Base-by-base conservation (phyloP, 768 basidiomycete species). In the Suillus tomentosus region DNA sequence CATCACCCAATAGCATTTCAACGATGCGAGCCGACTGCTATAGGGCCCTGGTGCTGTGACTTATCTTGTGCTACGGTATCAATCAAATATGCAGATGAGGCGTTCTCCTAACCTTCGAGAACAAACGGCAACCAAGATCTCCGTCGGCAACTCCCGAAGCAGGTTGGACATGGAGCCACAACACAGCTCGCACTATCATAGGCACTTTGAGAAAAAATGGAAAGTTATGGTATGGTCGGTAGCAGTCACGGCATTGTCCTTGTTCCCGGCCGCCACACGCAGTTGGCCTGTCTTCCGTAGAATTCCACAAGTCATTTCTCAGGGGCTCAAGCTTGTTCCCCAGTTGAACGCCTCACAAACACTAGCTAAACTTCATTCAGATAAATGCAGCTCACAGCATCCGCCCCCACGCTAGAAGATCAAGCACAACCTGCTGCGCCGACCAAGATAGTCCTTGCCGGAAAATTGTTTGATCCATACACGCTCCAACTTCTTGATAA, bases 391-490 rank as follows among this genome's bases (percentile, higher is more conserved):
- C 9, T 57, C 22, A 24, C 22, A 24, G 10, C 17, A 40, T 11
- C 5, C 1, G 15, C 15, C 24, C 5, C 58, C n/a, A 5, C 56
- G n/a, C 34, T 60, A 62, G 34, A 62, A 47, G 37, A 2, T 27
- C 27, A 42, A 42, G 24, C 50, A 27, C 39, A 62, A n/a, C 24
- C 58, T 64, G 43, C 61, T 71, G 62, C 66, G 47, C 36, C 17
- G 31, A 64, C 34, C 58, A 60, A 51, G 36, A 22, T 47, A 51
- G 72, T 78, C 64, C 69, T 82, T 39, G 84, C 83, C 0, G 83
- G 84, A 2, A 77, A 79, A 67, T 72, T 87, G 15, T 88, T 86
- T 67, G 83, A 87, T 71, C 79, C 85, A 0, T 70, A 79, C 47
- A 70, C 72, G 6, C 76, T 80, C 58, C 65, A 73, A 42, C 70